Evolutionary conservation across 495 filamentous ascomycete species (phyloP), one percentile per base, ranked within the genome.

Genomic region (Evernia prunastri): DNA sequence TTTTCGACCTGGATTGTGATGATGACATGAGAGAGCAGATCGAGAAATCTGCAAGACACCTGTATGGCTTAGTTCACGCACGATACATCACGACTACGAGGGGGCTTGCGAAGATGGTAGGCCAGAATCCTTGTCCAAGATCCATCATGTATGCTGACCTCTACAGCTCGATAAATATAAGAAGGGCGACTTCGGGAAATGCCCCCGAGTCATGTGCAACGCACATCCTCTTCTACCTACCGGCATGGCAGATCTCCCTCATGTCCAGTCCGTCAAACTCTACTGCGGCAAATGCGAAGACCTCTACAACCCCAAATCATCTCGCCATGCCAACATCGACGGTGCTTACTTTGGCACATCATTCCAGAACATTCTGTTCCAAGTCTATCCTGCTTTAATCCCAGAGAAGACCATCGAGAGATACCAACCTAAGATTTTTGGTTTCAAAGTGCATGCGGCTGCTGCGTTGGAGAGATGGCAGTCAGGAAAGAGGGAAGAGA

Each of bases 351-450:
- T 97, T 62, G 94, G 95, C 61, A 90, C 94, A 47, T 93, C 89
- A 9, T 98, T 98, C 81, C 93, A 96, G 81, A 96, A 96, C 73
- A 97, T 98, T 75, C 84, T 98, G 60, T 97, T 97, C 81, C 94
- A 98, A 76, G 94, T 97, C 37, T 97, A 97, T 70, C 94, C 95
- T 3, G 86, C 89, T 3, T 76, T 97, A 51, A 83, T 94, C 47
- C 93, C 94, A 8, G 79, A 84, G 67, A 97, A 97, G 83, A 89
- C 82, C 73, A 79, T 84, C 61, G 87, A 91, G 61, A 83, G 93
- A 56, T 96, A 96, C 73, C 84, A 91, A 58, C 95, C 95, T 20
- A 82, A 87, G 53, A 87, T 96, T 56, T 98, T 91, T 75, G 94
- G 94, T 20, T 98, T 98, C 81, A 90, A 89, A 69, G 91, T 97